Evolutionary conservation across 2,329 filamentous ascomycete genomes (phyloP).

Genomic region (Chaetomiaceae sp.): DNA sequence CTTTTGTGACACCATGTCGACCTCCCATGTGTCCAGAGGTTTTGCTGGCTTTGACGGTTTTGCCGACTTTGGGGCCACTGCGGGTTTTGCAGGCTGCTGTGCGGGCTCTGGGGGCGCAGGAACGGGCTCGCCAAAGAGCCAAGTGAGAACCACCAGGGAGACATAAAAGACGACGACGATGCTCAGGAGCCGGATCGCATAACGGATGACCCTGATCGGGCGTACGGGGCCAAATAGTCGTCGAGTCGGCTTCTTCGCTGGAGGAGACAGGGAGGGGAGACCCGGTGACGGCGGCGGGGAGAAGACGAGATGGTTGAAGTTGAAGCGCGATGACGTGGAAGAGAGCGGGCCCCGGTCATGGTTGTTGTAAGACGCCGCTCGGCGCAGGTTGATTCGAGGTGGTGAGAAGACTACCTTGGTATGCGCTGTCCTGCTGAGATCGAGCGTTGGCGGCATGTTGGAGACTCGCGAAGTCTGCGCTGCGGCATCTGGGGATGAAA

Average conservation of each 20-base stretch:
- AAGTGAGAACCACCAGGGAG: slow-evolving; percentile 44
- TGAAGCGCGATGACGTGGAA: slow-evolving; percentile 58
- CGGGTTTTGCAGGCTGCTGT: slow-evolving; percentile 9
- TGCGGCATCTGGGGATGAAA: slow-evolving; percentile 3
- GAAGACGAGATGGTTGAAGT: slow-evolving; percentile 62
- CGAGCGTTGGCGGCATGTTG: slow-evolving; percentile 44
- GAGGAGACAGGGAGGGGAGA: slow-evolving; percentile 62
- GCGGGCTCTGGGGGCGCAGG: background rate
- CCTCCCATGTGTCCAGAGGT: slow-evolving; percentile 18
- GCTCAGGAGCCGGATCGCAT: slow-evolving; percentile 47
- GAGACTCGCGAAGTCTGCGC: background rate
- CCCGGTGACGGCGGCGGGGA: slow-evolving; percentile 65
- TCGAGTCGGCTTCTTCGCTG: slow-evolving; percentile 57
- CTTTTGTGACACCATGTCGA: slow-evolving; percentile 61
- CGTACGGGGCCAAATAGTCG: slow-evolving; percentile 38
- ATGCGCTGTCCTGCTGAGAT: slow-evolving; percentile 41
- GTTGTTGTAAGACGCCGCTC: slow-evolving; percentile 55
- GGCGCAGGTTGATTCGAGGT: slow-evolving; percentile 55
- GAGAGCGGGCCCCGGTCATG: slow-evolving; percentile 51
- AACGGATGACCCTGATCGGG: slow-evolving; percentile 53
- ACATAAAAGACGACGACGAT: slow-evolving; percentile 41
- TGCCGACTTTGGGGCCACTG: slow-evolving; percentile 11
- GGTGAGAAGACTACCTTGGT: slow-evolving; percentile 49
- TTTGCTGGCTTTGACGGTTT: background rate
- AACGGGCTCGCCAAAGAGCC: slow-evolving; percentile 17